Percentiles rank a stretch among this genome's conserved stretches.
These are phyloP conservation scores for Cordyceps fumosorosea DNA, from an alignment of 2,329 filamentous ascomycete genomes.

Conservation along the genomic window DNA sequence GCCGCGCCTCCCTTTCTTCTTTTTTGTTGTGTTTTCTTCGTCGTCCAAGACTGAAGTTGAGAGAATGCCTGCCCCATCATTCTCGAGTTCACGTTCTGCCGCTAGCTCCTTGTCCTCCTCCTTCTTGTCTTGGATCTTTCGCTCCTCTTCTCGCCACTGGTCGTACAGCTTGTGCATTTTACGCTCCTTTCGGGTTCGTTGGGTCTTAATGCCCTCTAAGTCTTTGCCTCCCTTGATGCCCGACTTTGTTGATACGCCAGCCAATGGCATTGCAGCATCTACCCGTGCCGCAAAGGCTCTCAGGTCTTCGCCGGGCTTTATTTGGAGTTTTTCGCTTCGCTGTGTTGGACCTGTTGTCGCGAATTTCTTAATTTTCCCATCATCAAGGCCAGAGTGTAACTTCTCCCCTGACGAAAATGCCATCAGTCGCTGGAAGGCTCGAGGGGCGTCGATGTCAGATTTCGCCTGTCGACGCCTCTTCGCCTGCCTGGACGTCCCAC, in stretches of 20 bases:
- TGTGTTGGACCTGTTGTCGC: constrained; percentile 20
- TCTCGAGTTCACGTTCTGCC: constrained; percentile 56
- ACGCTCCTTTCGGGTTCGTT: constrained; percentile 75
- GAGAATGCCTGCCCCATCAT: constrained; percentile 45
- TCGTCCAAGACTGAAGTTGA: constrained; percentile 42
- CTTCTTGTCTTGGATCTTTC: constrained; percentile 54
- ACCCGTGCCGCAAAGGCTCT: constrained; percentile 78
- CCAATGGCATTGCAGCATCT: constrained; percentile 73
- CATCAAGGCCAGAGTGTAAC: constrained; percentile 59
- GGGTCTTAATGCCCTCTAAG: constrained; percentile 57
- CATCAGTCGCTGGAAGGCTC: constrained; percentile 83
- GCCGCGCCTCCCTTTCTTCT: constrained; percentile 35
- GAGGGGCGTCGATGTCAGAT: constrained; percentile 71
- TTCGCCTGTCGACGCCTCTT: constrained; percentile 43
- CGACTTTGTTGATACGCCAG: constrained; percentile 59
- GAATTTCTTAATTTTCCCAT: constrained; percentile 43
- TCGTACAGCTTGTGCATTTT: constrained; percentile 75
- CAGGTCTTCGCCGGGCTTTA: constrained; percentile 76
- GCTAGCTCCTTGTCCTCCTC: constrained; percentile 60
- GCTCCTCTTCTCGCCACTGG: constrained; percentile 66
- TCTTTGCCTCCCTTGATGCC: constrained; percentile 53
- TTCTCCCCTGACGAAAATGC: constrained; percentile 58
- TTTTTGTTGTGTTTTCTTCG: constrained; percentile 24
- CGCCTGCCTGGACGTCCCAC: constrained; percentile 29
- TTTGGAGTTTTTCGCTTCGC: constrained; percentile 49